Conservation (phyloP, 495 filamentous ascomycete genomes). For the Daldinia vernicosa region DNA sequence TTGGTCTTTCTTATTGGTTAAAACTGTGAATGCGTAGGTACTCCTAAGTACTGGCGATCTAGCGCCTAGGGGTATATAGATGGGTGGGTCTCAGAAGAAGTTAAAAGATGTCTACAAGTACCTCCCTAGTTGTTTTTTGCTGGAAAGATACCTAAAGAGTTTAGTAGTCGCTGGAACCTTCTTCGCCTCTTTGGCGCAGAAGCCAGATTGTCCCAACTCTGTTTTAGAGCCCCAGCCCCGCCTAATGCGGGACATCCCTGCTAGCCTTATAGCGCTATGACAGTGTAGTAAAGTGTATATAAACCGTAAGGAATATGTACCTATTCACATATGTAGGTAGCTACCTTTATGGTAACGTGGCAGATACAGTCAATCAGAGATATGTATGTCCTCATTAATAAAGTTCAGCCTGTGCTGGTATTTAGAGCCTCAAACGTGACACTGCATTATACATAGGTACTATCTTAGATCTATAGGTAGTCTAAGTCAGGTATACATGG, state of each 20-base stretch:
- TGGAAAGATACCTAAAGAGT: not conserved
- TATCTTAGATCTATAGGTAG: too few species aligned
- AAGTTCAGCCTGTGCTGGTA: constrained; percentile 14
- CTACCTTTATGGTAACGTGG: constrained; percentile 3
- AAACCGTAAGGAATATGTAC: too few species aligned
- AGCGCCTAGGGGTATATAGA: not conserved
- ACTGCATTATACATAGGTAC: not conserved
- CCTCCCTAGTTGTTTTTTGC: not conserved
- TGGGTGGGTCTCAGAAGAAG: not conserved
- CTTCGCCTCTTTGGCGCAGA: constrained; percentile 15
- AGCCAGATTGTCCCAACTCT: constrained; percentile 37
- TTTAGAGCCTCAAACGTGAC: constrained; percentile 24
- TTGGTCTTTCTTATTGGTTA: not conserved
- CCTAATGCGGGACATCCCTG: constrained; percentile 41
- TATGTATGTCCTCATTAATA: too few species aligned
- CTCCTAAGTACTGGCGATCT: not conserved
- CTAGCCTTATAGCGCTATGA: constrained; percentile 7
- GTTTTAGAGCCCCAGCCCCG: constrained; percentile 19
- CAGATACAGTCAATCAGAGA: too few species aligned
- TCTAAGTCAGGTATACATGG: not conserved
- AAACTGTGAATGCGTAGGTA: not conserved
- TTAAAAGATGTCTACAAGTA: not conserved
- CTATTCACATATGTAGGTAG: too few species aligned
- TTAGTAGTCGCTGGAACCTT: constrained; percentile 34
- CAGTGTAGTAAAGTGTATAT: too few species aligned